Evolutionary conservation across 768 basidiomycete genomes (phyloP), one percentile per base, ranked within the genome.

Genomic region (Coprinopsis sp.): DNA sequence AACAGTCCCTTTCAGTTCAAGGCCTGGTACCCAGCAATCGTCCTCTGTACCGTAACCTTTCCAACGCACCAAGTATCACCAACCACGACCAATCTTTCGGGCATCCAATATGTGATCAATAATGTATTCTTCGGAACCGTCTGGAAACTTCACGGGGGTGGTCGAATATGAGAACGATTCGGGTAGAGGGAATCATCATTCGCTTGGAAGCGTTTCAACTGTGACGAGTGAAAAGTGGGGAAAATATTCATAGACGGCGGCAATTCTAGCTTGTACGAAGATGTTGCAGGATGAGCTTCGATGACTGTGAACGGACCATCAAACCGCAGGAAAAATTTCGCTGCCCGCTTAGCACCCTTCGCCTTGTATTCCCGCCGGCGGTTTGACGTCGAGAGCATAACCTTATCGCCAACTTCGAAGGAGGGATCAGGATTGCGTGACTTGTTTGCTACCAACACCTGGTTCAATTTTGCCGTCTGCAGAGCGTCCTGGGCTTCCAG

Each of bases 271-370:
- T 47, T 64, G 47, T 66, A 65, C 2, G 50, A 54, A 0, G 62
- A 67, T 0, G 43, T 53, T 4, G 51, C 53, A 0, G 51, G 47
- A 21, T 54, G 7, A 3, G 52, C 40, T 0, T 38, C 28, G 5
- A 44, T 45, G 4, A 65, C 42, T 0, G 14, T 38, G 41, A 56
- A 64, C 4, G 54, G 59, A 33, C 68, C 59, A 42, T 73, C 65
- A 14, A 48, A 70, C 0, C 62, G 46, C 0, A 69, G 66, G 58
- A 76, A 67, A 44, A 74, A 73, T 38, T 77, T 76, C 0, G 67
- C 69, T 0, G 67, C 67, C 0, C 60, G 53, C 3, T 60, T 56
- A 2, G 61, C 53, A 0, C 63, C 66, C 12, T 51, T 45, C 1
- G 55, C 16, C 29, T 59, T 61, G 50, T 69, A 73, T 1, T 67